Conservation (phyloP, 1,284 basidiomycete genomes). For the Malassezia psittaci region DNA sequence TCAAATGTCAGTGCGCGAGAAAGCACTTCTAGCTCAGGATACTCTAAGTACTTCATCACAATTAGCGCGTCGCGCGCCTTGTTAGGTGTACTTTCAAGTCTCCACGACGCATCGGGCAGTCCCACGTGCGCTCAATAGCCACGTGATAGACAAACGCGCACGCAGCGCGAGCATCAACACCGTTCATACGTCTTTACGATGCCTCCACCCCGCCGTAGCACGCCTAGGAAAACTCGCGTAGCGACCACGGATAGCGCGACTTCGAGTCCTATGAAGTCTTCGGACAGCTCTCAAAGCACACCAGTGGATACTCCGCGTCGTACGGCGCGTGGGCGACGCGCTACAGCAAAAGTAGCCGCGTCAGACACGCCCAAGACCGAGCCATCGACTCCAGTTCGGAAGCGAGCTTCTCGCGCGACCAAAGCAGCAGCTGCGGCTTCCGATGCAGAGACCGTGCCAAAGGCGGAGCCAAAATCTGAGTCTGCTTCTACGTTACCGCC, state of each 20-base stretch:
- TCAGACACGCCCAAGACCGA: neutral
- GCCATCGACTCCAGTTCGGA: neutral
- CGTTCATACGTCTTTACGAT: neutral
- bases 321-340: conserved; percentile 9
- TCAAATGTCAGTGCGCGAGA: conserved; percentile 63
- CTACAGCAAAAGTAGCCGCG: conserved; percentile 8
- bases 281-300: conserved; percentile 1
- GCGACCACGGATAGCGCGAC: conserved; percentile 3
- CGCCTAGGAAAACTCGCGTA: conserved; percentile 13
- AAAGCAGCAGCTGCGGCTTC: neutral
- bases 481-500: too few relatives aligned
- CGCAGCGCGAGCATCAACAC: conserved; percentile 2
- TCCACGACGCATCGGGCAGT: conserved; percentile 3
- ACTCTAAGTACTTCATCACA: conserved; percentile 81
- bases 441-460: neutral
- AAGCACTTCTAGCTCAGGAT: conserved; percentile 66
- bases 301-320: conserved; percentile 6
- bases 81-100: neutral
- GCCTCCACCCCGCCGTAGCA: conserved; percentile 17
- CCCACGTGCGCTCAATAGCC: neutral
- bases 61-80: neutral
- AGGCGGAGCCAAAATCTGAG: neutral
- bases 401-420: neutral
- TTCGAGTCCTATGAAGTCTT: neutral
- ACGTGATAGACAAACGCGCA: conserved; percentile 8